Evolutionary conservation across 352 stramenopile genomes (phyloP), one percentile per base, ranked within the genome.

Genomic region (Phytopythium ostracodes): DNA sequence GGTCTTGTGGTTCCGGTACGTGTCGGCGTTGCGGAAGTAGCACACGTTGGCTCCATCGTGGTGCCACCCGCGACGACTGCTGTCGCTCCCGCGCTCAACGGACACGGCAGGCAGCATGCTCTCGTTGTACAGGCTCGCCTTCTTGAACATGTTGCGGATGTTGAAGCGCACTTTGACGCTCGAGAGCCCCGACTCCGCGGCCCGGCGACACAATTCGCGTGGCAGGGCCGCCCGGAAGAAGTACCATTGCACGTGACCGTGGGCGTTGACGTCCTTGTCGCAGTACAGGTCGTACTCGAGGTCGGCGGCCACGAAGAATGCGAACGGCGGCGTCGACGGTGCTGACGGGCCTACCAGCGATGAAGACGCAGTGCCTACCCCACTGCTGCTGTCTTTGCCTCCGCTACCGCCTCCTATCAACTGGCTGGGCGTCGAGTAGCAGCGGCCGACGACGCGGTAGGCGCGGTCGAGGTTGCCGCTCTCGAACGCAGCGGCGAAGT

Each of bases 231-330:
- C 76, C 12, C 77, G 71, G 64, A 96, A 97, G 57, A 95, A 96
- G 62, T 92, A 97, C 88, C 89, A 97, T 70, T 96, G 89, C 56
- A 95, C 84, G 62, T 96, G 83, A 20, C 84, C 84, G 33, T 86
- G 73, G 4, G 84, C 91, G 57, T 81, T 82, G 7, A 89, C 52
- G 68, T 93, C 84, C 10, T 66, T 80, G 59, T 91, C 79, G 63
- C 79, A 88, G 43, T 87, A 90, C 38, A 91, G 65, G 61, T 93
- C 84, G 66, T 89, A 91, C 62, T 93, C 84, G 25, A 72, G 64
- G 52, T 90, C 78, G 20, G 65, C 70, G 35, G 84, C 78, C 47
- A 74, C 73, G 35, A 88, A 87, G 68, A 80, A 88, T 15, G 71
- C 59, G 51, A 87, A 84, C 6, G 81, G 81, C 29, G 58, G 67